Conservation (phyloP, 176 grass and related monocot genomes). For the Oryza longistaminata region DNA sequence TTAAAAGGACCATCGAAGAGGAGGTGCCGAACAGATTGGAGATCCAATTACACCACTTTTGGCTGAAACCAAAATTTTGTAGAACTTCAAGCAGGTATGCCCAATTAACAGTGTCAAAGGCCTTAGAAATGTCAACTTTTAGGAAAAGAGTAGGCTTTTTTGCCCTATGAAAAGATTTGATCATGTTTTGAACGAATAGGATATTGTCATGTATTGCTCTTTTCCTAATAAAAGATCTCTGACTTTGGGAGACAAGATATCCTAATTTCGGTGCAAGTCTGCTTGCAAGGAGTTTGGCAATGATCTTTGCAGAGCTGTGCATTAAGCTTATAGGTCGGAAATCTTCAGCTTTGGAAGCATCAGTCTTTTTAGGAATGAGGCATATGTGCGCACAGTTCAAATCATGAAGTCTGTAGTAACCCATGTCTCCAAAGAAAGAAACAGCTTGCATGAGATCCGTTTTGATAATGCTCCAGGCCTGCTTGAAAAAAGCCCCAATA, state of each 20-base stretch:
- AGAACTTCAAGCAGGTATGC: neutral
- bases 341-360: too few relatives aligned
- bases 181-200: neutral
- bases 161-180: neutral
- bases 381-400: too few relatives aligned
- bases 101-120: neutral
- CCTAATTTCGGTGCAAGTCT: too few relatives aligned
- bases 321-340: too few relatives aligned
- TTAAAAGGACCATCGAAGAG: neutral
- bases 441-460: too few relatives aligned
- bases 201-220: neutral
- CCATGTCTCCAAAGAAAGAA: too few relatives aligned
- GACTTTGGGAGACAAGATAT: neutral
- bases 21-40: neutral
- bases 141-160: neutral
- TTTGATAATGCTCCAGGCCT: too few relatives aligned
- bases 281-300: too few relatives aligned
- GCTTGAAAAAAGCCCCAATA: too few relatives aligned
- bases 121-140: neutral
- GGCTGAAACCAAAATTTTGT: neutral
- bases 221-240: neutral
- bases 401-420: too few relatives aligned
- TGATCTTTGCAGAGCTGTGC: too few relatives aligned
- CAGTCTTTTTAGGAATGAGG: too few relatives aligned
- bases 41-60: neutral